Evolutionary conservation across 768 basidiomycete genomes (phyloP).

Genomic region (Auriscalpium vulgare): DNA sequence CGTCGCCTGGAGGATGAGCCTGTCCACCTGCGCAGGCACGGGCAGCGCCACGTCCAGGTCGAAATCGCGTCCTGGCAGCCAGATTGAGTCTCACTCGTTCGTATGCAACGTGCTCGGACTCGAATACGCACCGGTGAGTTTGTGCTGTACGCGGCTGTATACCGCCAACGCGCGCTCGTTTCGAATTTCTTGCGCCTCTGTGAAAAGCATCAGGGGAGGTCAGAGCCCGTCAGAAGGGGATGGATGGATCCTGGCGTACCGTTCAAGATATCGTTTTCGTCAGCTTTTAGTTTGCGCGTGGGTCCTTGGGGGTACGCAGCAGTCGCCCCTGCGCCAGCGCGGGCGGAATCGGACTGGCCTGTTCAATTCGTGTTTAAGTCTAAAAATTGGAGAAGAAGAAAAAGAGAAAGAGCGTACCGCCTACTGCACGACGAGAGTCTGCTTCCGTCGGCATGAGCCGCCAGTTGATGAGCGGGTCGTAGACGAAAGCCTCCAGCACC

Average conservation of each 20-base stretch:
- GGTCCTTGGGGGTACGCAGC: constrained; percentile 72
- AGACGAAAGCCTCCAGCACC: constrained; percentile 96
- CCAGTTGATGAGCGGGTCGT: constrained; percentile 98
- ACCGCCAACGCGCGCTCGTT: constrained; percentile 88
- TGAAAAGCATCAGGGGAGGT: constrained; percentile 7
- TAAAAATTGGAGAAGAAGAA: no score
- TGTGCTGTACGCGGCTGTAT: constrained; percentile 91
- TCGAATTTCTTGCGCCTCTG: constrained; percentile 73
- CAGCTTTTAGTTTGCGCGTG: constrained; percentile 74
- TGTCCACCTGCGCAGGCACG: constrained; percentile 81
- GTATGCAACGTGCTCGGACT: not conserved
- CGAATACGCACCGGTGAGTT: constrained; percentile 67
- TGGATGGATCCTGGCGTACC: constrained; percentile 35
- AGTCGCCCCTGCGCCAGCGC: constrained; percentile 57
- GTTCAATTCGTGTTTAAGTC: no score
- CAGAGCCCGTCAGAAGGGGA: no score
- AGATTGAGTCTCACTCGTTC: not conserved
- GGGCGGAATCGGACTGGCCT: constrained; percentile 16
- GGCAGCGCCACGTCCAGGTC: constrained; percentile 69
- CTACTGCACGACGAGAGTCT: constrained; percentile 35
- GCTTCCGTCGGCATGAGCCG: constrained; percentile 81
- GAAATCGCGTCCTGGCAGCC: constrained; percentile 75
- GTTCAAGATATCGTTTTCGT: constrained; percentile 91
- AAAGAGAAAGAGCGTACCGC: constrained; percentile 38
- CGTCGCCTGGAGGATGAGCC: constrained; percentile 88